Conservation (phyloP, 208 protist species). For the Leishmania major region DNA sequence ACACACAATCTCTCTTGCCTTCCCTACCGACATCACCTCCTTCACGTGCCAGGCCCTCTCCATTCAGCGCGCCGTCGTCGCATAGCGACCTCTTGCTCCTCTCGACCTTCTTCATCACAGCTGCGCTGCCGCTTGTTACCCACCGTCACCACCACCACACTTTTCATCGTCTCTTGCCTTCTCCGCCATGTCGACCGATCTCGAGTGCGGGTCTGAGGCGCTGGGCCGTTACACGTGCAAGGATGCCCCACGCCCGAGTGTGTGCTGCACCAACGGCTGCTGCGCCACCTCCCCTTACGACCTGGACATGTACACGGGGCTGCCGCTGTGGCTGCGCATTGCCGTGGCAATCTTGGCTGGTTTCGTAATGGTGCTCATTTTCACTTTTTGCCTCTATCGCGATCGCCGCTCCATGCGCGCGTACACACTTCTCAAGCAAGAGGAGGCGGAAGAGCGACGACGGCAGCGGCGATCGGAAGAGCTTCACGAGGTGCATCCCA, state of each 20-base stretch:
- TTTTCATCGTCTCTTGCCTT: not conserved
- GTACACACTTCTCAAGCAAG: constrained; percentile 6
- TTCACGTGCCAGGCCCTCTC: no score
- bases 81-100: not conserved
- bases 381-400: constrained; percentile 5
- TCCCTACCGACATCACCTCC: not conserved
- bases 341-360: not conserved
- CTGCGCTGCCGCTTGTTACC: not conserved
- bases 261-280: constrained; percentile 31
- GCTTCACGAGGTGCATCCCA: not conserved
- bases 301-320: not conserved
- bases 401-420: constrained; percentile 15
- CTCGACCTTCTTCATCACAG: not conserved
- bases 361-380: constrained; percentile 8
- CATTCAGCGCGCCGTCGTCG: not conserved
- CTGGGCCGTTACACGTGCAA: constrained; percentile 23
- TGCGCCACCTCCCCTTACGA: constrained; percentile 10
- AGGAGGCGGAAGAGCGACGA: not conserved
- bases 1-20: not conserved
- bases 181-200: not conserved
- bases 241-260: constrained; percentile 20
- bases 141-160: not conserved
- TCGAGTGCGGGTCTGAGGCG: constrained; percentile 17
- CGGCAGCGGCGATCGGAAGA: not conserved
- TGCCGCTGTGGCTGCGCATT: constrained; percentile 19